Evolutionary conservation across 208 protist genomes (phyloP), one percentile per base, ranked within the genome.

Genomic region (Tetramitus jugosus): DNA sequence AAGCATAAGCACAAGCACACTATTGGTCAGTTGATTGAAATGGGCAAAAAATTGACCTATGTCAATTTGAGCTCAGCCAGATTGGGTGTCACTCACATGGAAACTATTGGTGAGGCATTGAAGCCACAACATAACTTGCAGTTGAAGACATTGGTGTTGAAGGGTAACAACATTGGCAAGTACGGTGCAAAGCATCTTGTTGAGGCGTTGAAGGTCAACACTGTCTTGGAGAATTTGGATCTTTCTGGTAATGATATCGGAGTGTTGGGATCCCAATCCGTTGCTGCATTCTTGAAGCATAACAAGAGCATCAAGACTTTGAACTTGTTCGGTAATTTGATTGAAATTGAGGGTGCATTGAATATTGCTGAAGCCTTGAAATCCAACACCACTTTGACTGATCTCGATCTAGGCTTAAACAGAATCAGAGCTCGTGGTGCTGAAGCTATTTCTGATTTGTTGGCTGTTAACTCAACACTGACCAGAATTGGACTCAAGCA

Each of bases 241-340:
- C 29, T 74, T 53, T 53, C 40, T 26, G 67, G 42, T 53, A 35
- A 35, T 23, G 42, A 74, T 31, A 37, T 74, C 26, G 67, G 67
- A 39, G 67, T 74, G 1, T 6, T 39, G 26, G 67, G 67, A 14
- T 2, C 26, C 37, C 13, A 7, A 26, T 74, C 23, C 3, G 14
- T 74, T 3, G 13, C 67, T 33, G 3, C 20, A 39, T 53, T 74
- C 10, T 42, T 74, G 17, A 23, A 20, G 37, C 7, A 74, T 2
- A 74, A 74, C 26, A 56, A 29, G 17, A 7, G n/a, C 1, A 45
- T 74, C 3, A 53, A 39, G 1, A 33, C 2, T 26, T 53, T 74
- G 40, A 74, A 74, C 26, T 39, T 74, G 20, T 74, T 74, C 26
- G 35, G 31, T 23, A 46, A 43, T 53, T 74, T 74, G 17, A 35